Evolutionary conservation across 148 eudicot species (phyloP), one percentile per base, ranked within the genome.

Genomic region (Fallopia convolvulus): DNA sequence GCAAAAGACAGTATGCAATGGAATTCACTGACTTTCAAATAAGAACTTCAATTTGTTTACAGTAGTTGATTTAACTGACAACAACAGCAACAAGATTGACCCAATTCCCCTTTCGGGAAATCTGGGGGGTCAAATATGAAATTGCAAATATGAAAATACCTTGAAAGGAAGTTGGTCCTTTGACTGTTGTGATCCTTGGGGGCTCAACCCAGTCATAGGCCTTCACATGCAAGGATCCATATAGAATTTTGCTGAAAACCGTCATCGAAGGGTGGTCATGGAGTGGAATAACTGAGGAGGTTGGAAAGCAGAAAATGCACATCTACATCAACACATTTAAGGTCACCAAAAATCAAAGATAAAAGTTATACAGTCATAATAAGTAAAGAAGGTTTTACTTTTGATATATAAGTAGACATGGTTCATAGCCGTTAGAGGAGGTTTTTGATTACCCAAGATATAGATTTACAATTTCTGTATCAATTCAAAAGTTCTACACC

Each of bases 161-260:
- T 89, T 84, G 88, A 53, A 86, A 65, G 52, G 77, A 52, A 75
- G 82, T 80, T 41, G 86, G 82, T 76, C 84, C 92, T 14, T 75
- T 77, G 83, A 81, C 78, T 60, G 83, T 83, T 47, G 70, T 76
- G 76, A 88, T 81, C 80, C 76, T 77, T 1, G 89, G 77, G 68
- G 99, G 99, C 83, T 94, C 97, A 79, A 91, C 92, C 99, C 99
- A 94, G 66, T 94, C 99, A 86, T 89, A 94, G 72, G 87, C 96
- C 86, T 92, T 92, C 75, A 95, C 99, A 81, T 95, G 97, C 85
- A 95, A 87, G 70, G 97, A 95, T 48, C 99, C 99, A 80, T 92
- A 95, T 20, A 95, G 90, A 78, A 95, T 82, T 87, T 95, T 95
- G 91, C 99, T 92, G 80, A 94, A 85, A 80, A 94, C 98, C 17